Evolutionary conservation across 306 rosid species (phyloP), one percentile per base, ranked within the genome.

Genomic region (Bauhinia variegata): DNA sequence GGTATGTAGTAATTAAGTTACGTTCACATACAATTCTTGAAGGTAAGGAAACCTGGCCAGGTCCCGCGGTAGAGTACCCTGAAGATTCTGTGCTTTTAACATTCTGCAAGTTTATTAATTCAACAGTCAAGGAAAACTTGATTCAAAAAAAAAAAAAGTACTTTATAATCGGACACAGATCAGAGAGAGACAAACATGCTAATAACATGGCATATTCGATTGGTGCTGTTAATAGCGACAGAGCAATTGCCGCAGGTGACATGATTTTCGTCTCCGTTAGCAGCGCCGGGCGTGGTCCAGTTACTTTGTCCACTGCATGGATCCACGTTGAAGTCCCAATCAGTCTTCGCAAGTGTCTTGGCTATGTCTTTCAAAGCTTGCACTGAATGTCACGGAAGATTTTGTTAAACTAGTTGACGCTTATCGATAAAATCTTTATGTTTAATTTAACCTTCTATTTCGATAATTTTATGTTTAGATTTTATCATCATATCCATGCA

Each of bases 31-130:
- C 96, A 88, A 36, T 50, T 81, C 58, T 63, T 76, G 59, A 10
- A 90, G 85, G 67, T 67, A 71, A 36, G 69, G 78, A 30, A 90
- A 63, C 60, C 57, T 75, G n/a, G 9, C 28, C 34, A 90, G 9
- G 32, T 85, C 79, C 28, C 28, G 47, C 0, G 95, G 96, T 14
- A 90, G 85, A n/a, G 43, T 71, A 14, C 96, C 96, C 0, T 67
- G 7, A 11, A 87, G 86, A 67, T 49, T 69, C 68, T 80, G 89
- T 11, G 32, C 7, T 60, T 78, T 85, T 36, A 54, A 46, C 3
- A 54, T 88, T 90, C 70, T 57, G 28, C 28, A 5, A 16, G 13
- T 32, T 16, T 18, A 47, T 46, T 53, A 38, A 17, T 46, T 53
- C 46, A 17, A 42, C 32, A 59, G 60, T 7, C 28, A 23, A 23